Evolutionary conservation across 768 basidiomycete genomes (phyloP), one percentile per base, ranked within the genome.

Genomic region (Rickenella mellea): DNA sequence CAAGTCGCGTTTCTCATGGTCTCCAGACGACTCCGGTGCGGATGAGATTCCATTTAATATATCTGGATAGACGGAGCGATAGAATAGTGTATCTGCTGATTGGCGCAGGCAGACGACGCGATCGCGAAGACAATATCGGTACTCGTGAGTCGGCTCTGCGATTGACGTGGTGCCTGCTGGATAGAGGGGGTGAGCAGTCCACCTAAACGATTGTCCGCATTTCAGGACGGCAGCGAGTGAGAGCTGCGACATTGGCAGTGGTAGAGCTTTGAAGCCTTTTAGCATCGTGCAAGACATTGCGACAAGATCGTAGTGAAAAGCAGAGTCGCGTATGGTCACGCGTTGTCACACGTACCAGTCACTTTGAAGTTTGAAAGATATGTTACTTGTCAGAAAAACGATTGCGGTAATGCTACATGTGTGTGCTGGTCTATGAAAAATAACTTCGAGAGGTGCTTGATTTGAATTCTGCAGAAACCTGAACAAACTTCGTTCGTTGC

Each of bases 121-220:
- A 53, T 93, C 90, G 37, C 68, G 71, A 27, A 91, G 69, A 58
- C 84, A 88, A 27, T 89, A 64, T 5, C 84, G 76, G 56, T 88
- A 92, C 60, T 92, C 90, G 14, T 75, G 63, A n/a, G 64, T 57
- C 12, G 59, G 53, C 12, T 33, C 11, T 15, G 41, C 36, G 28
- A 26, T 22, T 30, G 47, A 41, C 10, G 48, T n/a, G n/a, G n/a
- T n/a, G n/a, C n/a, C n/a, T n/a, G 49, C 27, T 27, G 29, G 28
- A 14, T 54, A 44, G 11, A 76, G 58, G 25, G 72, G 70, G 41
- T 73, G 61, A 6, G 65, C 69, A 28, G 73, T 69, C 89, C 91
- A 93, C 22, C 87, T 78, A 58, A 92, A 92, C 3, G 82, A 82
- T 57, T 92, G 88, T 4, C 90, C 90, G 43, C 81, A 88, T 53